Evolutionary conservation across 192 early-diverging fungal genomes (phyloP).

Genomic region (Chytriomyces confervae): DNA sequence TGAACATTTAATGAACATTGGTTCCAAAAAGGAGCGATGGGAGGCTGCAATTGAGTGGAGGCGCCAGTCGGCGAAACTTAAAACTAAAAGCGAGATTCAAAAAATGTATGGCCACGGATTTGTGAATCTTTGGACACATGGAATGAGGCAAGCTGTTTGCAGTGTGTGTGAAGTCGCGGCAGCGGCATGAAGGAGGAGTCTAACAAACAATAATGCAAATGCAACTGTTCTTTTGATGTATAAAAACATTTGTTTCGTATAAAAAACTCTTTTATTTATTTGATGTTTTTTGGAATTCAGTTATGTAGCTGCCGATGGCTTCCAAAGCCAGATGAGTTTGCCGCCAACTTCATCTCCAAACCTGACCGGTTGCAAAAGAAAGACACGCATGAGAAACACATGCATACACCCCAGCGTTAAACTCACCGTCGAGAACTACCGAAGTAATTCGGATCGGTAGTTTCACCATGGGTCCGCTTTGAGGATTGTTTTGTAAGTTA

Average conservation of each 20-base stretch:
- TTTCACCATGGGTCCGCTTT: conserved; percentile 34
- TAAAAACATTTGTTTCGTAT: too few relatives aligned
- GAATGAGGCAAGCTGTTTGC: not conserved
- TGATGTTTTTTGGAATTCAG: not conserved
- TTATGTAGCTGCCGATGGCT: conserved; percentile 11
- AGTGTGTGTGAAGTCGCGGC: not conserved
- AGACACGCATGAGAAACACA: not conserved
- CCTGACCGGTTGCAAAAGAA: conserved; percentile 27
- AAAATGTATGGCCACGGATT: not conserved
- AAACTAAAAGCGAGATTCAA: too few relatives aligned
- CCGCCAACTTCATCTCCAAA: conserved; percentile 54
- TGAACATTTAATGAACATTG: not conserved
- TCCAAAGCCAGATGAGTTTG: conserved; percentile 42
- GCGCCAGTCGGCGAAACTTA: too few relatives aligned
- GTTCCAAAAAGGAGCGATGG: not conserved
- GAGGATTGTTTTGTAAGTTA: conserved; percentile 9
- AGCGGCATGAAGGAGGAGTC: not conserved
- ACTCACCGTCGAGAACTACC: conserved; percentile 60
- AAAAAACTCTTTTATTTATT: too few relatives aligned
- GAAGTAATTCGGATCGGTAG: conserved; percentile 60
- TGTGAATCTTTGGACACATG: not conserved
- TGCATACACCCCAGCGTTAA: not conserved
- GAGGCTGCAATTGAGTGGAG: not conserved
- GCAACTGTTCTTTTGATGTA: too few relatives aligned
- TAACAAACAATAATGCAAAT: too few relatives aligned